Conservation (phyloP, 2,329 filamentous ascomycete genomes). For the Sarocladium kiliense region DNA sequence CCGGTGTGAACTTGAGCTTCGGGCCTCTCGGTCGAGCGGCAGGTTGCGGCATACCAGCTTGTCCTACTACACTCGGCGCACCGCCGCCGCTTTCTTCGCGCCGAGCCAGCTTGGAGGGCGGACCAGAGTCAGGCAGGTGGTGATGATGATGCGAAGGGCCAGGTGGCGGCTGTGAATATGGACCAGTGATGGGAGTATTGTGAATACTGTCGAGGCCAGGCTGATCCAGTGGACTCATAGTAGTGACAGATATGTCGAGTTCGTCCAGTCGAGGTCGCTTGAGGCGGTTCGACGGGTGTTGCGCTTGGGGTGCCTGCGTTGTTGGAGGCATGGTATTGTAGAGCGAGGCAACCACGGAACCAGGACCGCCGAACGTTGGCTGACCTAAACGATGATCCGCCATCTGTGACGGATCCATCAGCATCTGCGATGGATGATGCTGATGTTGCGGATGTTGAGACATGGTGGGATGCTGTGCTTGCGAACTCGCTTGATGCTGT, state of each 20-base stretch:
- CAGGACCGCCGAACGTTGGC: constrained; percentile 45
- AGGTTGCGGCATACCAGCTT: constrained; percentile 80
- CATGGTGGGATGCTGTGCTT: constrained; percentile 7
- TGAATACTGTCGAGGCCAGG: constrained; percentile 51
- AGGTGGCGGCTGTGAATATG: constrained; percentile 44
- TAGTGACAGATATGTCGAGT: constrained; percentile 49
- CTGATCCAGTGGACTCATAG: constrained; percentile 48
- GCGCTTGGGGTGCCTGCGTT: constrained; percentile 21
- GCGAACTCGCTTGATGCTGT: constrained; percentile 2
- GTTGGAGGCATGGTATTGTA: constrained; percentile 44
- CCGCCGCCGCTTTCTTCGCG: constrained; percentile 52
- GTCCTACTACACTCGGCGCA: constrained; percentile 79
- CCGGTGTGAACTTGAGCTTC: constrained; percentile 89
- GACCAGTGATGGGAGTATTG: constrained; percentile 45
- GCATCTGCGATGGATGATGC: constrained; percentile 35
- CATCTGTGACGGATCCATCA: constrained; percentile 53
- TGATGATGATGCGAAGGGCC: constrained; percentile 63
- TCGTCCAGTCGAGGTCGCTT: constrained; percentile 56
- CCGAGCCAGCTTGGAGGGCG: constrained; percentile 63
- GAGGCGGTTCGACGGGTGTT: constrained; percentile 27
- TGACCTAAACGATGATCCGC: constrained; percentile 46
- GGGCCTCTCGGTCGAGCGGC: constrained; percentile 77
- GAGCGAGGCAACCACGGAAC: constrained; percentile 45
- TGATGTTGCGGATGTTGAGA: constrained; percentile 30
- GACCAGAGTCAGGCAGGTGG: constrained; percentile 68